Evolutionary conservation across 345 rosid genomes (phyloP), one percentile per base, ranked within the genome.

Genomic region (Sonneratia alba): DNA sequence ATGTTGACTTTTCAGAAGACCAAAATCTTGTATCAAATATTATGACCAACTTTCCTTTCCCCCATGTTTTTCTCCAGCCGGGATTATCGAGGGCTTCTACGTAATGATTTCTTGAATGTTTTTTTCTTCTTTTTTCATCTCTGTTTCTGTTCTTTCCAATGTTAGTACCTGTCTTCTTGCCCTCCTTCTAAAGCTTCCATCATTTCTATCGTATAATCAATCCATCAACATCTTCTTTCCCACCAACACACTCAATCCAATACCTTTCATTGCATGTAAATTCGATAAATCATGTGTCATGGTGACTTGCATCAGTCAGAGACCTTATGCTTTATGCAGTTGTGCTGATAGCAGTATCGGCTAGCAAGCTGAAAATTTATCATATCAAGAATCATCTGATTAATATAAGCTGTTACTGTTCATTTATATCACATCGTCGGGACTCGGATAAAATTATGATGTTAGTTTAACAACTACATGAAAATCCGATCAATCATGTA

Each of bases 1-100:
- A 73, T 67, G 76, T 73, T 68, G 76, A 66, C 76, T 73, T 73
- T 57, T 73, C 76, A 57, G 45, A 43, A 68, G 66, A 61, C 71
- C 75, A 67, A 57, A 27, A 48, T 42, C 67, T 66, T 57, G 66
- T 67, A 38, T 64, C 19, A 42, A 67, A 67, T 56, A 57, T 40
- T 69, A 42, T 27, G 66, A 32, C 66, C 37, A 27, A 24, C 66
- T 61, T 61, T 14, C 27, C 32, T 57, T 8, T 7, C 3, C 27
- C 12, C 64, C 34, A 19, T 22, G n/a, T 59, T 21, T 24, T 21
- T 11, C 15, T 21, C 61, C 61, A 6, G 6, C 15, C 61, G 3
- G 7, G 24, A 55, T 27, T 27, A 27, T 27, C 32, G 32, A 27
- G 32, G 32, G 32, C 32, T 27, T 1, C 32, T 27, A 27, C 32